These are phyloP conservation scores for Erodium maritimum DNA, from an alignment of 345 rosid species.

Conservation along the genomic window DNA sequence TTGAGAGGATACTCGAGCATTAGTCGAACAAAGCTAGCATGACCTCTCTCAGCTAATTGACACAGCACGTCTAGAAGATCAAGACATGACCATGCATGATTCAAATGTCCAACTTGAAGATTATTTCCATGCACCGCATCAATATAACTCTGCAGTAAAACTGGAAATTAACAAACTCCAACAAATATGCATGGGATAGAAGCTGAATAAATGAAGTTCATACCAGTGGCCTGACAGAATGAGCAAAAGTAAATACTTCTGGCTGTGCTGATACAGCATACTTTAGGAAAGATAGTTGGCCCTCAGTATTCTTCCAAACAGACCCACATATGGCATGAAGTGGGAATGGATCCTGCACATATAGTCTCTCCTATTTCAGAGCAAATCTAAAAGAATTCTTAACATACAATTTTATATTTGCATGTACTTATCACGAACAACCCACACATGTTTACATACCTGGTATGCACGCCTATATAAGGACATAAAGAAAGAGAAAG, in stretches of 20 bases:
- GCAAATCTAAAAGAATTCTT: constrained; percentile 3
- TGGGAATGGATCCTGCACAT: constrained; percentile 79
- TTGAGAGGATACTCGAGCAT: constrained; percentile 74
- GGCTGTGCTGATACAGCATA: constrained; percentile 69
- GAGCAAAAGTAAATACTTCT: constrained; percentile 78
- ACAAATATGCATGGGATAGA: constrained; percentile 9
- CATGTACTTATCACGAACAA: background rate
- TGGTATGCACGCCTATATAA: constrained; percentile 63
- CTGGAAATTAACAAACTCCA: constrained; percentile 6
- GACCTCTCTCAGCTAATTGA: constrained; percentile 87
- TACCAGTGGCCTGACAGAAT: constrained; percentile 85
- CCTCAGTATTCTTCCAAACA: constrained; percentile 78
- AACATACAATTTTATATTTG: background rate
- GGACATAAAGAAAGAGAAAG: constrained; percentile 74
- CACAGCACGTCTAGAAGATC: constrained; percentile 81
- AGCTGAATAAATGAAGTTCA: constrained; percentile 10
- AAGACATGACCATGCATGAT: constrained; percentile 85
- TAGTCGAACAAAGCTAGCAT: constrained; percentile 42
- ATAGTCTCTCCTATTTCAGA: background rate
- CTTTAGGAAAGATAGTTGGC: constrained; percentile 79
- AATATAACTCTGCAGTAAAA: constrained; percentile 41
- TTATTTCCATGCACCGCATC: constrained; percentile 60
- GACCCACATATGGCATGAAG: constrained; percentile 70
- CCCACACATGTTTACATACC: constrained; percentile 26
- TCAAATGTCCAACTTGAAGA: constrained; percentile 57